Base-by-base conservation (phyloP, 192 early-diverging fungal genomes). In the Thoreauomyces humboldtii region DNA sequence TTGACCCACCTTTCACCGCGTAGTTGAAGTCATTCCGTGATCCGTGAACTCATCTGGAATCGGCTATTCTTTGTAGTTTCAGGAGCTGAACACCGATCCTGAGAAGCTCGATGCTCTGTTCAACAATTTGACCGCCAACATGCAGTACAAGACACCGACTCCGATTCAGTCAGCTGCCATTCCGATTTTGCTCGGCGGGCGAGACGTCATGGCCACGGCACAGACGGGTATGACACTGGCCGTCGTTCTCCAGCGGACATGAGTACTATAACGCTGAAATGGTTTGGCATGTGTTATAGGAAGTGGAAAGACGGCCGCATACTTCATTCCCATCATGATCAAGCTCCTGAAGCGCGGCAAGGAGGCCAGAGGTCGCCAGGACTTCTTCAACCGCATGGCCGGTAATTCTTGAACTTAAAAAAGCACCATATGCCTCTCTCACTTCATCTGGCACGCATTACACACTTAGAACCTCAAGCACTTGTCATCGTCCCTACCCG, bases 401-500 rank as follows among this genome's bases (percentile, higher is more conserved):
- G n/a, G n/a, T n/a, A n/a, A n/a, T n/a, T n/a, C n/a, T n/a, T n/a
- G n/a, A n/a, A n/a, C n/a, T n/a, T n/a, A n/a, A n/a, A n/a, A n/a
- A n/a, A n/a, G n/a, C n/a, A n/a, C n/a, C n/a, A n/a, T n/a, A n/a
- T n/a, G n/a, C n/a, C n/a, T n/a, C n/a, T n/a, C n/a, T n/a, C n/a
- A n/a, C n/a, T n/a, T n/a, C n/a, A n/a, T n/a, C n/a, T n/a, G n/a
- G n/a, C n/a, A n/a, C n/a, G n/a, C n/a, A n/a, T n/a, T n/a, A n/a
- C n/a, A n/a, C n/a, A n/a, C 21, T 24, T 15, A 52, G 93, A 92
- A 0, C 92, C 93, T 7, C 82, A 92, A 35, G 89, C 81, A 2
- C 78, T 96, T 53, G 89, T 96, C 41, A 92, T 96, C 89, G 92
- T 91, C 22, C 93, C 93, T 0, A 96, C 93, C 17, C 90, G 93